Percentiles rank a stretch among this genome's conserved stretches.
These are phyloP conservation scores for Eucommia ulmoides DNA, from an alignment of 257 asterid species.

Conservation along the genomic window DNA sequence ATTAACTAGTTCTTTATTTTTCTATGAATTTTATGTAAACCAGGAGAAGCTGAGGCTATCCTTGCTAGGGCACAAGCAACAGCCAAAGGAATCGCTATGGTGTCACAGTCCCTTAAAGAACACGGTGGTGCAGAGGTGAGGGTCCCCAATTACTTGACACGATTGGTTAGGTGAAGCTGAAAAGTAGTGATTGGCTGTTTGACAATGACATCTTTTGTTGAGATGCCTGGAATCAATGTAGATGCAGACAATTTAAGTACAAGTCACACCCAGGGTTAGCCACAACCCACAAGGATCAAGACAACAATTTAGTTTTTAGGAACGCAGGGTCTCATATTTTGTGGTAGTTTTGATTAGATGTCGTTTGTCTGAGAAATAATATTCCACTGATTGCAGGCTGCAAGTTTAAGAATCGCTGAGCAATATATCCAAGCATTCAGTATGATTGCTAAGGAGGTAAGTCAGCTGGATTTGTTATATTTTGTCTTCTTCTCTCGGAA, in stretches of 20 bases:
- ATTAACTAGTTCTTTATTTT: background rate
- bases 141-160: constrained; percentile 8
- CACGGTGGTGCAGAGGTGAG: constrained; percentile 74
- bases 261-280: too few species aligned
- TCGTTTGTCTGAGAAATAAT: too few species aligned
- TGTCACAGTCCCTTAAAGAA: constrained; percentile 50
- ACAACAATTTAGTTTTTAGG: too few species aligned
- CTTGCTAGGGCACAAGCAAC: constrained; percentile 77
- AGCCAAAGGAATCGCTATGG: constrained; percentile 65
- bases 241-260: too few species aligned
- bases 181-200: too few species aligned
- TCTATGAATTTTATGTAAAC: background rate
- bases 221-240: too few species aligned
- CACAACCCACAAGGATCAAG: too few species aligned
- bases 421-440: constrained; percentile 79
- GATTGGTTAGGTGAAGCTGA: too few species aligned
- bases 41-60: constrained; percentile 97
- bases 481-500: background rate
- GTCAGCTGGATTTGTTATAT: background rate
- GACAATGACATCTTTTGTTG: too few species aligned
- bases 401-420: constrained; percentile 83
- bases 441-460: constrained; percentile 77
- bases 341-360: too few species aligned
- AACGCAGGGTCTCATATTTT: too few species aligned
- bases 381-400: too few species aligned